A percentile compares a stretch with the other conserved stretches of the same genome.
Conservation (phyloP, 139 green algal genomes). For the Chlorella vulgaris region DNA sequence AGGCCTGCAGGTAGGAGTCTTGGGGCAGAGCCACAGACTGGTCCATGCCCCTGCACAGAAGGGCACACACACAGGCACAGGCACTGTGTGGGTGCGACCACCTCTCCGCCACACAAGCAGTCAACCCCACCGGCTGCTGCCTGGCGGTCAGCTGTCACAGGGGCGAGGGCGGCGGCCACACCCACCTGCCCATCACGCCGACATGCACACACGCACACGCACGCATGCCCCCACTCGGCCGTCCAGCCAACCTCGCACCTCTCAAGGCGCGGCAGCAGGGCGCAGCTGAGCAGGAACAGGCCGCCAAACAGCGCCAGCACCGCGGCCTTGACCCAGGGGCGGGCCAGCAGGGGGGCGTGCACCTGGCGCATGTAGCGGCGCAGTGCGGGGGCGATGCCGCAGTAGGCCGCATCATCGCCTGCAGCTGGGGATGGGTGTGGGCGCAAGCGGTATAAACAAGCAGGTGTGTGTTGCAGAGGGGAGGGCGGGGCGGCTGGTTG, state of each 20-base stretch:
- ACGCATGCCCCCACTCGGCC: not conserved
- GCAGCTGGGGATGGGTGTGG: not conserved
- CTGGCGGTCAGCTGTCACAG: not conserved
- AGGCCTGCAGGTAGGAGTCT: constrained; percentile 94
- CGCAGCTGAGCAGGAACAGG: constrained; percentile 39
- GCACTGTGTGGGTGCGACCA: too few relatives aligned
- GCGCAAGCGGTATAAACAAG: not conserved
- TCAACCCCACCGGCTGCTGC: not conserved
- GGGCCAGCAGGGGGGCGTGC: constrained; percentile 63
- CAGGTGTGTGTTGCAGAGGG: too few relatives aligned
- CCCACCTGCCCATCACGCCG: constrained; percentile 28
- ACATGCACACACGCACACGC: not conserved
- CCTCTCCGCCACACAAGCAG: too few relatives aligned
- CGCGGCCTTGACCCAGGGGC: constrained; percentile 49
- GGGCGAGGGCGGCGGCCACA: constrained; percentile 27
- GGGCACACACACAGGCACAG: not conserved
- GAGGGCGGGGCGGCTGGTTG: too few relatives aligned
- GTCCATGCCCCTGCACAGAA: constrained; percentile 73
- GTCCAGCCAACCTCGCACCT: constrained; percentile 19
- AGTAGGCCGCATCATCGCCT: constrained; percentile 10
- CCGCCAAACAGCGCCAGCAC: constrained; percentile 59
- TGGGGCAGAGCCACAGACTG: constrained; percentile 85
- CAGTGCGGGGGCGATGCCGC: constrained; percentile 29
- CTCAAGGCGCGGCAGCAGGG: constrained; percentile 48
- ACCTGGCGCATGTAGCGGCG: constrained; percentile 65